These are phyloP conservation scores for Aphanomyces cochlioides DNA, from an alignment of 352 stramenopile species.

Conservation along the genomic window DNA sequence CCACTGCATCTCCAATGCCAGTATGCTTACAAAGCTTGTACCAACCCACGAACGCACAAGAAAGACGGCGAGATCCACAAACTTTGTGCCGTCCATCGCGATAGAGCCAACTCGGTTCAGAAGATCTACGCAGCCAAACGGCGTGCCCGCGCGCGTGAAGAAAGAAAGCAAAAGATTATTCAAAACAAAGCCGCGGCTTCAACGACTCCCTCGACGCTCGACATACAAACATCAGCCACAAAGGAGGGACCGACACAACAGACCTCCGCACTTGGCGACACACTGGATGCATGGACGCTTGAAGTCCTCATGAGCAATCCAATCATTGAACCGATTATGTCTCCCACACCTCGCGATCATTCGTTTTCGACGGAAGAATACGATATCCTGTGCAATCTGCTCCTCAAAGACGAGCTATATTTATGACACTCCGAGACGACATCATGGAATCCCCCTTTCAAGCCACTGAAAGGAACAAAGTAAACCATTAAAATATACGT, in stretches of 20 bases:
- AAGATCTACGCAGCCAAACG: slow-evolving; percentile 26
- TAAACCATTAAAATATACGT: too few relatives aligned
- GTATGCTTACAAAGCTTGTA: slow-evolving; percentile 30
- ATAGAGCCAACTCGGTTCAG: slow-evolving; percentile 28
- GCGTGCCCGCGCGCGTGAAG: slow-evolving; percentile 6
- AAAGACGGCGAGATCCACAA: slow-evolving; percentile 29
- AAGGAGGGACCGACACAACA: neutral
- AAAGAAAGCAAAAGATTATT: slow-evolving; percentile 17
- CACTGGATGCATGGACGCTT: neutral
- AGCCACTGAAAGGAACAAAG: too few relatives aligned
- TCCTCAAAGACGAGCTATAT: neutral
- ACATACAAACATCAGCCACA: neutral
- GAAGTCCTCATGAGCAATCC: neutral
- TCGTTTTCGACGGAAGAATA: slow-evolving; percentile 3
- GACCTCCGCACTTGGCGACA: neutral
- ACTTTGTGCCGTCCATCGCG: slow-evolving; percentile 21
- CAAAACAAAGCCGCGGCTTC: neutral
- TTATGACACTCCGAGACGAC: neutral
- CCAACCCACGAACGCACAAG: slow-evolving; percentile 23
- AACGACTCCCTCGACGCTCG: neutral
- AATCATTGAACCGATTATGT: neutral
- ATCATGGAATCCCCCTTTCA: neutral
- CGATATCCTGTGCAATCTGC: neutral
- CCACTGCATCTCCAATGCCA: slow-evolving; percentile 22
- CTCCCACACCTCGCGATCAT: neutral